Percentiles rank a stretch among this genome's conserved stretches.
Conservation (phyloP, 1,139 yeast species). For the Pneumocystis canis region DNA sequence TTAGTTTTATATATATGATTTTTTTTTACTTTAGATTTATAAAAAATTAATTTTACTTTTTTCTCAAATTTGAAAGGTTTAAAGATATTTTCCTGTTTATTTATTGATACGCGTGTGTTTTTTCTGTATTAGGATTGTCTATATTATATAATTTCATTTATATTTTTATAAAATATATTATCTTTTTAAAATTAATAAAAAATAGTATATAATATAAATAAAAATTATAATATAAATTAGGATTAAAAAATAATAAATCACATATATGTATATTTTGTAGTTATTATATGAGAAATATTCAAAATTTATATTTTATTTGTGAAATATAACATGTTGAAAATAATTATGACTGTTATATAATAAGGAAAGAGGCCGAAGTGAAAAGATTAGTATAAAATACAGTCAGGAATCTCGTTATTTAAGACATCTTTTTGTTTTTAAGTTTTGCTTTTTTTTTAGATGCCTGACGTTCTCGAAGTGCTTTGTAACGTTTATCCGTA, state of each 20-base stretch:
- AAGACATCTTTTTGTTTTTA: neutral
- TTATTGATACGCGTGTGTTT: neutral
- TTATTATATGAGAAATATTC: neutral
- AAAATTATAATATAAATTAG: neutral
- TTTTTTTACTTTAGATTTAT: neutral
- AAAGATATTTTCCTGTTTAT: neutral
- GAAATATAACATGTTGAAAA: neutral
- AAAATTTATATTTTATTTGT: neutral
- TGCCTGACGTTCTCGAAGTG: constrained; percentile 7
- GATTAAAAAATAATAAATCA: neutral
- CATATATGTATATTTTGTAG: neutral
- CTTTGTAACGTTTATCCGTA: constrained; percentile 37
- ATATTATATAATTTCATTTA: neutral
- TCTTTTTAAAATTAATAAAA: neutral
- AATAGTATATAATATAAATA: neutral
- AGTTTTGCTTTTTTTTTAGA: constrained; percentile 5
- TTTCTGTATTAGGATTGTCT: neutral
- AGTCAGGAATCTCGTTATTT: neutral
- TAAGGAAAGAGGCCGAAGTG: neutral
- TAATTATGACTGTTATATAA: neutral
- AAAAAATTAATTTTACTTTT: neutral
- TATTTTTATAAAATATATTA: neutral
- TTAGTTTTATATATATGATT: neutral
- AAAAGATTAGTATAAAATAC: neutral
- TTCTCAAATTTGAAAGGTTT: neutral